Base-by-base conservation (phyloP, 2,329 filamentous ascomycete genomes). In the Scedosporium boydii region DNA sequence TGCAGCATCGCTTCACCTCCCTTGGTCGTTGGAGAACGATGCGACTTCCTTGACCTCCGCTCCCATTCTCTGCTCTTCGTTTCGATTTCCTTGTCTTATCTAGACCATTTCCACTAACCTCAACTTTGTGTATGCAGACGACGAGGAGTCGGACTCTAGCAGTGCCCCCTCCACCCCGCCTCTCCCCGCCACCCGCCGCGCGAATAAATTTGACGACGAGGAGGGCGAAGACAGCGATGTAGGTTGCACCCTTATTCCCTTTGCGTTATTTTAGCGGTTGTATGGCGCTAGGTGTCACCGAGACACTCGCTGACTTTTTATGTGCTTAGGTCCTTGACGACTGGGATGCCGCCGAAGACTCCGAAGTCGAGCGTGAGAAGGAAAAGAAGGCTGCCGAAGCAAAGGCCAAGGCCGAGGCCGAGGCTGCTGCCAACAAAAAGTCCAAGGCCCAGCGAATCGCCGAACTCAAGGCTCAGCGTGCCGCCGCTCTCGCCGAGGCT, bases 311-410 rank as follows among this genome's bases (percentile, higher is more conserved):
- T 56, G 41, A 65, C 59, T 46, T 38, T 38, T 38, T 12, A 42
- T 2, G 58, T 14, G n/a, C 57, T 16, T 67, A 96, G 88, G 91
- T 98, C 63, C 85, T 97, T 71, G 95, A 99, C 64, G 93, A 91
- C 41, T 99, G 95, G 95, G 93, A 98, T 71, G 93, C 91, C 63
- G 93, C 90, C 68, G 95, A 98, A 72, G 95, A 99, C 78, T 96
- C 92, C 65, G 95, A 99, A 71, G 93, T 87, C 69, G 95, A 99
- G 80, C 90, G 92, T 70, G 93, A 97, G 77, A 99, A 98, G 82
- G 90, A 85, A 29, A 90, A 89, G 77, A 95, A 93, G 79, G 91
- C 87, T 59, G 88, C 83, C 5, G 93, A 91, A 72, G 89, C 86
- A 61, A 96, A 96, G 77, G 91, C 89, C 63, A 96, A 96, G 77